Evolutionary conservation across 495 filamentous ascomycete species (phyloP).

Genomic region (Apodospora peruviana): DNA sequence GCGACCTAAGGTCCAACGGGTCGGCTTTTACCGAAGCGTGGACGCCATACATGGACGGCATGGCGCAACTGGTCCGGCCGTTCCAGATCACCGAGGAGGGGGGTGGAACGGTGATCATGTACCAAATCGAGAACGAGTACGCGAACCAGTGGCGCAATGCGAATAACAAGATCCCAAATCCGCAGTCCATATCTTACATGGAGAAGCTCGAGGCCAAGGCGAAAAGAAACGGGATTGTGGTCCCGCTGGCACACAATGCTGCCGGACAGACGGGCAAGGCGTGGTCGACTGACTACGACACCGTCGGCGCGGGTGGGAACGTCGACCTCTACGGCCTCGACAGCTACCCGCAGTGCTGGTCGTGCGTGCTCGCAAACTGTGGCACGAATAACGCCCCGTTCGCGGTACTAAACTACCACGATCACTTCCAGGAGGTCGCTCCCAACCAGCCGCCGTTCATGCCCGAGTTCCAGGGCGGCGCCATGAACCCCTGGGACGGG

Average conservation of each 20-base stretch:
- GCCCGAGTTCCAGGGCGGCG: slow-evolving; percentile 60
- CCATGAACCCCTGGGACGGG: slow-evolving; percentile 55
- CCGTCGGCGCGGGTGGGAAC: slow-evolving; percentile 41
- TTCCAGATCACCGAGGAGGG: slow-evolving; percentile 53
- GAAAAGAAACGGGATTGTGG: slow-evolving; percentile 46
- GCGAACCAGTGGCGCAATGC: slow-evolving; percentile 47
- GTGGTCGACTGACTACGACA: slow-evolving; percentile 45
- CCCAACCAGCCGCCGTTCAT: slow-evolving; percentile 47
- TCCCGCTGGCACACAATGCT: slow-evolving; percentile 52
- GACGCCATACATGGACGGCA: slow-evolving; percentile 45
- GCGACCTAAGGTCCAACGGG: slow-evolving; percentile 51
- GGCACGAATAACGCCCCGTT: slow-evolving; percentile 40
- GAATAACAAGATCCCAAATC: slow-evolving; percentile 40
- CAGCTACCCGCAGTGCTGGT: slow-evolving; percentile 59
- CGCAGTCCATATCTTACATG: slow-evolving; percentile 50
- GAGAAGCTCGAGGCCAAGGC: slow-evolving; percentile 46
- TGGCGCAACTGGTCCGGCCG: slow-evolving; percentile 42
- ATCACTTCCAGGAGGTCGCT: background rate
- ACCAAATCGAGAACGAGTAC: slow-evolving; percentile 61
- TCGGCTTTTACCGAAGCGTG: slow-evolving; percentile 51
- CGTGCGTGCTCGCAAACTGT: slow-evolving; percentile 48
- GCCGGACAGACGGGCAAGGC: slow-evolving; percentile 25
- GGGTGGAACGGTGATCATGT: slow-evolving; percentile 46
- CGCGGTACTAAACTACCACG: slow-evolving; percentile 14
- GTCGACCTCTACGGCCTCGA: slow-evolving; percentile 56